These are phyloP conservation scores for Coemansia sp. DNA, from an alignment of 192 early-diverging fungal genomes.

Conservation along the genomic window DNA sequence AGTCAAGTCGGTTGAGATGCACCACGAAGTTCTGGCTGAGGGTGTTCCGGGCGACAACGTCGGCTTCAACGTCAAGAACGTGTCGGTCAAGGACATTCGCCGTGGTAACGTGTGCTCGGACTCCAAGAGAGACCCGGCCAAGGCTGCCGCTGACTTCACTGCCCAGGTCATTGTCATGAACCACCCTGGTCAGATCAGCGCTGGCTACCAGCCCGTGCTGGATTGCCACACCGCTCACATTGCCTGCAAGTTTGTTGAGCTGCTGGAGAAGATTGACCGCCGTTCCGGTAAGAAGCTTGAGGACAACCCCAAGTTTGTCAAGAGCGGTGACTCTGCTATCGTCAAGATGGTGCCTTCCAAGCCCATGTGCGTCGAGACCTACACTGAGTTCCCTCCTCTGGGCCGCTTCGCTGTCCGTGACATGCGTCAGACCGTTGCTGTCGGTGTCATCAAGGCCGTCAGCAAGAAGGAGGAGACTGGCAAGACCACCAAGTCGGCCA, in stretches of 20 bases:
- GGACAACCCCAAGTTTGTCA: slow-evolving; percentile 92
- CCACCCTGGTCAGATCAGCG: slow-evolving; percentile 93
- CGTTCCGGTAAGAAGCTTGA: slow-evolving; percentile 91
- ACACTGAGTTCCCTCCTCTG: slow-evolving; percentile 88
- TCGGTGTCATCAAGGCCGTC: slow-evolving; percentile 94
- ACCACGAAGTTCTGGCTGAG: slow-evolving; percentile 88
- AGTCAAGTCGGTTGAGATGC: slow-evolving; percentile 98
- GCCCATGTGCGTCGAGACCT: slow-evolving; percentile 95
- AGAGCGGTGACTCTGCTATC: slow-evolving; percentile 92
- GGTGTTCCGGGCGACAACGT: slow-evolving; percentile 93
- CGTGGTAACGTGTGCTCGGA: slow-evolving; percentile 94
- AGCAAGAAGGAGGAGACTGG: slow-evolving; percentile 73
- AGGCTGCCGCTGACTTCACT: slow-evolving; percentile 83
- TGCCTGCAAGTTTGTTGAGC: slow-evolving; percentile 93
- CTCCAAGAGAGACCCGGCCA: slow-evolving; percentile 96
- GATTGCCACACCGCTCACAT: slow-evolving; percentile 96
- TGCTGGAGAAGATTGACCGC: slow-evolving; percentile 92
- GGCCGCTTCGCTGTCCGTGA: slow-evolving; percentile 98
- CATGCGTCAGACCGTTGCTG: slow-evolving; percentile 95
- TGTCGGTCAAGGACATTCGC: slow-evolving; percentile 95
- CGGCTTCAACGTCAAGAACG: slow-evolving; percentile 99
- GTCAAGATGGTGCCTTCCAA: slow-evolving; percentile 94
- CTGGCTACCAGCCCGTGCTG: slow-evolving; percentile 93
- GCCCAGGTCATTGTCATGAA: slow-evolving; percentile 96
- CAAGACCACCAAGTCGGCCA: slow-evolving; percentile 78